Conservation (phyloP, 1,139 yeast species). For the Hanseniaspora sp. region DNA sequence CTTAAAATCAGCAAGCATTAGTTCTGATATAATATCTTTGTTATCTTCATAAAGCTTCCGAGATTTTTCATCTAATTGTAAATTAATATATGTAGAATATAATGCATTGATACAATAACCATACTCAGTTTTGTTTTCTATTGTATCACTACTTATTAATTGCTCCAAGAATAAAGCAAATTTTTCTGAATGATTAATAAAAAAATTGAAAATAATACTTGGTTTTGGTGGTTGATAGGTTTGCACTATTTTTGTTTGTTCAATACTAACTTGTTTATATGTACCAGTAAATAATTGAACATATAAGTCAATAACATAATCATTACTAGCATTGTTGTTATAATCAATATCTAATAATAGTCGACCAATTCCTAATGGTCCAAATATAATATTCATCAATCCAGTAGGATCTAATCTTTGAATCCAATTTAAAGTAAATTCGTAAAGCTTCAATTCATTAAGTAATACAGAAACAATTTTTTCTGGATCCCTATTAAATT, state of each 20-base stretch:
- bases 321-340: not conserved
- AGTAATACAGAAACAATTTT: constrained; percentile 68
- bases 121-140: not conserved
- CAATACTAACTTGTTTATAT: constrained; percentile 39
- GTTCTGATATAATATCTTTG: not conserved
- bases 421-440: constrained; percentile 54
- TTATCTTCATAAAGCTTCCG: not conserved
- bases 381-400: constrained; percentile 49
- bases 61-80: not conserved
- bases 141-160: constrained; percentile 36
- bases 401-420: constrained; percentile 68
- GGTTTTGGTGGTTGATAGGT: constrained; percentile 92
- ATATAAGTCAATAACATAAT: constrained; percentile 68
- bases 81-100: not conserved
- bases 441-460: constrained; percentile 53
- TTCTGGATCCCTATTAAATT: constrained; percentile 56
- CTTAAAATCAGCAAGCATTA: not conserved
- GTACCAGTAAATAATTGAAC: constrained; percentile 85
- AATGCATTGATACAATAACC: constrained; percentile 6
- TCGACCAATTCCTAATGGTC: constrained; percentile 17
- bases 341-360: constrained; percentile 21
- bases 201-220: constrained; percentile 72
- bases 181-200: constrained; percentile 71
- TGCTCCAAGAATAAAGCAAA: constrained; percentile 93
- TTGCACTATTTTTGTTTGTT: constrained; percentile 32